These are phyloP conservation scores for Globisporangium emineosum DNA, from an alignment of 352 stramenopile species.

Conservation along the genomic window DNA sequence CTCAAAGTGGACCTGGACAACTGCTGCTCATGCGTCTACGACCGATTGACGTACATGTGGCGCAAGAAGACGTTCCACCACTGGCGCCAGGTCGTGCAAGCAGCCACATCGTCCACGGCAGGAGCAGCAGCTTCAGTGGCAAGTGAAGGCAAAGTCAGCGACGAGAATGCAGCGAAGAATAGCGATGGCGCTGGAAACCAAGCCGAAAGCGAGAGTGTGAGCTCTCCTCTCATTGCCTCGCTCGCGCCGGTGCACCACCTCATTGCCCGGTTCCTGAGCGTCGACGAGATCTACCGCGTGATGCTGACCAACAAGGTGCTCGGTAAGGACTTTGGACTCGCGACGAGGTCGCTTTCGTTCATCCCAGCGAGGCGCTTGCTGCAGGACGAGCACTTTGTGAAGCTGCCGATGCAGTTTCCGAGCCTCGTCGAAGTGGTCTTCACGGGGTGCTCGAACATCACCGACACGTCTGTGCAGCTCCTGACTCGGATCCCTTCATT, in stretches of 20 bases:
- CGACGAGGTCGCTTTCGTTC: conserved; percentile 46
- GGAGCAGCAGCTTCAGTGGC: conserved; percentile 7
- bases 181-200: not conserved
- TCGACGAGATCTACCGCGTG: conserved; percentile 53
- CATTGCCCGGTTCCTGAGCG: conserved; percentile 38
- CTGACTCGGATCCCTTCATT: conserved; percentile 37
- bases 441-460: conserved; percentile 60
- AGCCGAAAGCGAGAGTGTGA: not conserved
- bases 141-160: not conserved
- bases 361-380: conserved; percentile 48
- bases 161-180: not conserved
- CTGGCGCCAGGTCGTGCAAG: conserved; percentile 48
- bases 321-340: conserved; percentile 36
- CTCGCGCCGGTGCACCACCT: conserved; percentile 46
- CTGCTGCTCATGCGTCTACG: conserved; percentile 65
- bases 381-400: conserved; percentile 39
- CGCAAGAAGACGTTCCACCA: conserved; percentile 79
- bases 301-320: conserved; percentile 45
- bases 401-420: conserved; percentile 45
- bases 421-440: conserved; percentile 50
- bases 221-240: conserved; percentile 9
- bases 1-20: conserved; percentile 33
- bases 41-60: conserved; percentile 71
- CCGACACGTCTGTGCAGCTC: conserved; percentile 40
- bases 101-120: conserved; percentile 11